Conservation (phyloP, 495 filamentous ascomycete genomes). For the Aspergillus diversus region DNA sequence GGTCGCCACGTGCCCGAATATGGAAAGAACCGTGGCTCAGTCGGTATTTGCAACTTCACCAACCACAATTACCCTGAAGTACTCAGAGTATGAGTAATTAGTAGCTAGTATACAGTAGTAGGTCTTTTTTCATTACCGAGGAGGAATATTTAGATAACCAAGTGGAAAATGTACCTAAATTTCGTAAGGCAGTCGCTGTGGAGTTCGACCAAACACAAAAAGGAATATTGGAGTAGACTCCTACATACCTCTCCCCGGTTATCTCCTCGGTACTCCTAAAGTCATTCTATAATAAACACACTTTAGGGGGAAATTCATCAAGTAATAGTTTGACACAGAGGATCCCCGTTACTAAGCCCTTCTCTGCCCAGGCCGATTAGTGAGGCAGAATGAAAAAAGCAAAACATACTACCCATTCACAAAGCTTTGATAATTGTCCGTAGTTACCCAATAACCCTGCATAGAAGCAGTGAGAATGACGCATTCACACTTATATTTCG, state of each 20-base stretch:
- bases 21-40: conserved; percentile 4
- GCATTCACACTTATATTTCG: neutral
- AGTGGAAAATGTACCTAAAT: too few relatives aligned
- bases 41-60: neutral
- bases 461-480: neutral
- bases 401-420: neutral
- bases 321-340: neutral
- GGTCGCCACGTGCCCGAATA: conserved; percentile 14
- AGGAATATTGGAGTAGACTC: too few relatives aligned
- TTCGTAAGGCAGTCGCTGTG: too few relatives aligned
- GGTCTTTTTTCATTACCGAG: too few relatives aligned
- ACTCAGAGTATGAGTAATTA: too few relatives aligned
- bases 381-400: neutral
- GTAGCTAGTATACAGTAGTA: too few relatives aligned
- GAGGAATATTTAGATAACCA: too few relatives aligned
- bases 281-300: too few relatives aligned
- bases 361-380: neutral
- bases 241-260: too few relatives aligned
- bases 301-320: too few relatives aligned
- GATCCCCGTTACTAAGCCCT: neutral
- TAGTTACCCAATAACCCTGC: neutral
- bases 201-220: too few relatives aligned
- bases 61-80: neutral
- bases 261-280: too few relatives aligned
- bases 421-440: neutral